A percentile compares a stretch with the other conserved stretches of the same genome.
These are phyloP conservation scores for Pyricularia grisea DNA, from an alignment of 2,329 filamentous ascomycete genomes.

Conservation along the genomic window DNA sequence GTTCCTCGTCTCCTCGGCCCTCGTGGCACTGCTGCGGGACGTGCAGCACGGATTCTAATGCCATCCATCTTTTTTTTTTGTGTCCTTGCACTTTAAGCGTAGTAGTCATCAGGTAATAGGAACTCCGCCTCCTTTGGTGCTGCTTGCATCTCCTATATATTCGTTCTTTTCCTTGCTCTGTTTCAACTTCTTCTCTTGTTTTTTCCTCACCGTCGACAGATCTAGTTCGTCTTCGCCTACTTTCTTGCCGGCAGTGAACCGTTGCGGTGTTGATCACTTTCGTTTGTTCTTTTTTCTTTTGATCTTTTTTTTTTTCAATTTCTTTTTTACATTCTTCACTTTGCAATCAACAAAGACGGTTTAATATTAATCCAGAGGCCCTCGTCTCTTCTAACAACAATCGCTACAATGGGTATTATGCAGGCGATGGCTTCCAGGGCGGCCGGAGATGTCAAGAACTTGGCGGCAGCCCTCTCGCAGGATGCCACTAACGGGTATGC, in stretches of 20 bases:
- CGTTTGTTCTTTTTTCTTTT: not conserved
- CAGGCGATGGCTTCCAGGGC: not conserved
- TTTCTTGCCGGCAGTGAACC: not conserved
- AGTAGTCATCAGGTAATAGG: not conserved
- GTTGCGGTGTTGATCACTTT: not conserved
- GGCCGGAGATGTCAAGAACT: not conserved
- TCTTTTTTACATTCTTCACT: not conserved
- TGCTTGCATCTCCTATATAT: not conserved
- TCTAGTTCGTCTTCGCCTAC: not conserved
- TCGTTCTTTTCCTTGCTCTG: not conserved
- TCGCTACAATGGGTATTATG: not conserved
- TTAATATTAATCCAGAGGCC: not conserved
- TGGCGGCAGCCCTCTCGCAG: slow-evolving; percentile 19
- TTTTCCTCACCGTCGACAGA: not conserved
- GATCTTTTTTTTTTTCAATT: not conserved
- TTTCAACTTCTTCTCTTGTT: not conserved
- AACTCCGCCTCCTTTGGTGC: not conserved
- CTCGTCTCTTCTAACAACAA: not conserved
- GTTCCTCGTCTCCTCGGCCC: not conserved
- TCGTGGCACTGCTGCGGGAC: not conserved
- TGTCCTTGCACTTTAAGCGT: not conserved
- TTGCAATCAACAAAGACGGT: not conserved
- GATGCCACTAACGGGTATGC: slow-evolving; percentile 28
- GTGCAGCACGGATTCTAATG: not conserved
- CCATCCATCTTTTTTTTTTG: not conserved